These are phyloP conservation scores for Linnemannia zychae DNA, from an alignment of 192 early-diverging fungal genomes.

Conservation along the genomic window DNA sequence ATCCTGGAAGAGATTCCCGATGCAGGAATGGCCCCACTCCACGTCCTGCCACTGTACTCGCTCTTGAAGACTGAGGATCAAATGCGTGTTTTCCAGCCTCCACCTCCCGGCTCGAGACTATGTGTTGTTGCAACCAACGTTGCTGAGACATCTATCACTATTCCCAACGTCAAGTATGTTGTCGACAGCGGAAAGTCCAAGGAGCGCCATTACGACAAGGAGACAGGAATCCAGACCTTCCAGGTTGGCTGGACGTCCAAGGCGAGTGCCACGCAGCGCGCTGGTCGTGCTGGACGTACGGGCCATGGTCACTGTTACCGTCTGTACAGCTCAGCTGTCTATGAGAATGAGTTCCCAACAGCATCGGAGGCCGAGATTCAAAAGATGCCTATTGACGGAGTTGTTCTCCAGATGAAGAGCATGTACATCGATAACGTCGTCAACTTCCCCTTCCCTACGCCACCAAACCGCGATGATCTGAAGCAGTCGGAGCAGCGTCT, in stretches of 20 bases:
- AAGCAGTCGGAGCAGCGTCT: constrained; percentile 85
- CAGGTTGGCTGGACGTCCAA: constrained; percentile 94
- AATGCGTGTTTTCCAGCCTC: constrained; percentile 90
- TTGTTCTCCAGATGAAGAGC: constrained; percentile 97
- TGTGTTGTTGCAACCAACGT: constrained; percentile 98
- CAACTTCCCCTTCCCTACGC: constrained; percentile 98
- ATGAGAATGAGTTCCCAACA: constrained; percentile 87
- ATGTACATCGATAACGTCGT: constrained; percentile 96
- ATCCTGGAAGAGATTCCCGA: constrained; percentile 51
- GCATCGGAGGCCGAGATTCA: constrained; percentile 94
- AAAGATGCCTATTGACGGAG: constrained; percentile 95
- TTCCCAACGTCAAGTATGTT: constrained; percentile 95
- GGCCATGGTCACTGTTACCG: constrained; percentile 98
- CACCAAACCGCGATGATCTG: constrained; percentile 82
- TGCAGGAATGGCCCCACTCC: constrained; percentile 71
- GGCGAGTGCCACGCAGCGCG: constrained; percentile 94
- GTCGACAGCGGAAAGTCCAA: constrained; percentile 97
- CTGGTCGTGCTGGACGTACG: constrained; percentile 96
- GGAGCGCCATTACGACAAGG: constrained; percentile 85
- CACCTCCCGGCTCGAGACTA: constrained; percentile 89
- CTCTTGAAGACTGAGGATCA: constrained; percentile 92
- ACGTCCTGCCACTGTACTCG: constrained; percentile 98
- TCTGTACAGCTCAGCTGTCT: constrained; percentile 93
- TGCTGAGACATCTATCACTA: constrained; percentile 98
- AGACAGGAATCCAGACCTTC: constrained; percentile 92